A percentile compares a stretch with the other conserved stretches of the same genome.
Conservation (phyloP, 1,139 yeast species). For the Candida frijolesensis region DNA sequence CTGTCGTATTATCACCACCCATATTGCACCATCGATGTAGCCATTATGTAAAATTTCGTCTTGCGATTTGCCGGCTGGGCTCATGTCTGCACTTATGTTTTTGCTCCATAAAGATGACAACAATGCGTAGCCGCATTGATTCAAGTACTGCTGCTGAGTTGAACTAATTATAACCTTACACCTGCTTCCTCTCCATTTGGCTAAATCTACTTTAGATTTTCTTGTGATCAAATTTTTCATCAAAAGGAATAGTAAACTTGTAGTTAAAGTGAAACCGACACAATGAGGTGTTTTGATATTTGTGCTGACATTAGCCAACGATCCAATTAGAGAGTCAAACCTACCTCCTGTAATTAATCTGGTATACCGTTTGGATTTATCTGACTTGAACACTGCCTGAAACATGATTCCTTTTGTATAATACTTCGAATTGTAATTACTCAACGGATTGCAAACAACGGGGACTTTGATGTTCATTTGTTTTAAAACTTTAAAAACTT, state of each 20-base stretch:
- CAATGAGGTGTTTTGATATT: slow-evolving; percentile 49
- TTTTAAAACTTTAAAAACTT: slow-evolving; percentile 55
- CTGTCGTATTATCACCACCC: slow-evolving; percentile 77
- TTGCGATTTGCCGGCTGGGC: slow-evolving; percentile 44
- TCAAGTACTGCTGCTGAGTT: slow-evolving; percentile 53
- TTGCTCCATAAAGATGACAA: slow-evolving; percentile 68
- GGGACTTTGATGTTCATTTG: slow-evolving; percentile 51
- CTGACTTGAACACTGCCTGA: slow-evolving; percentile 69
- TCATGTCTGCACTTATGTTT: slow-evolving; percentile 72
- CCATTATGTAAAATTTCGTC: slow-evolving; percentile 76
- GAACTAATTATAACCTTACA: slow-evolving; percentile 84
- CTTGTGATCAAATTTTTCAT: slow-evolving; percentile 36
- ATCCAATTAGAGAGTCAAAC: slow-evolving; percentile 70
- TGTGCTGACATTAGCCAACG: slow-evolving; percentile 49
- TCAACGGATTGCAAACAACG: slow-evolving; percentile 63
- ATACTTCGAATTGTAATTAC: slow-evolving; percentile 79
- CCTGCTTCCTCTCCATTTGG: slow-evolving; percentile 42
- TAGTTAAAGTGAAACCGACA: slow-evolving; percentile 76
- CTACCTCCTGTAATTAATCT: slow-evolving; percentile 91
- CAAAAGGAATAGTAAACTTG: slow-evolving; percentile 45
- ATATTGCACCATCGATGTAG: slow-evolving; percentile 66
- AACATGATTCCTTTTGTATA: slow-evolving; percentile 85
- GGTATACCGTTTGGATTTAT: slow-evolving; percentile 40
- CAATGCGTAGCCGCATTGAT: slow-evolving; percentile 63
- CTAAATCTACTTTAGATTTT: slow-evolving; percentile 27